Conservation (phyloP, 164 flowering plant species). For the Stephania cephalantha region DNA sequence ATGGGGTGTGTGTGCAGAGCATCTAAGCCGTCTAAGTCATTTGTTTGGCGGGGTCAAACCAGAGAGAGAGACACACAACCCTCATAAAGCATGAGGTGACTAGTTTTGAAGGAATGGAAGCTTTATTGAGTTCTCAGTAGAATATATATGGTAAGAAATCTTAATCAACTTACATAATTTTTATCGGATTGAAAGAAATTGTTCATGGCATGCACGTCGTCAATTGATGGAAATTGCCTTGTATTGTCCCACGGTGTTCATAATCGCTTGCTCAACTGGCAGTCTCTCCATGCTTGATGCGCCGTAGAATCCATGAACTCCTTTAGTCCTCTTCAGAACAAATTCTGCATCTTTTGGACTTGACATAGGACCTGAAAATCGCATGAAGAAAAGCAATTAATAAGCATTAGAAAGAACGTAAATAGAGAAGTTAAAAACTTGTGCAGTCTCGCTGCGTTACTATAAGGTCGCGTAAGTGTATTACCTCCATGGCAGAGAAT, state of each 20-base stretch:
- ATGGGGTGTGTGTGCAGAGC: too few relatives aligned
- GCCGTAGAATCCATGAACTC: conserved; percentile 95
- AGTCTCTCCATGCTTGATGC: conserved; percentile 97
- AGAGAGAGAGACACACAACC: too few relatives aligned
- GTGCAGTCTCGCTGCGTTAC: too few relatives aligned
- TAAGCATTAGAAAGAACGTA: background rate
- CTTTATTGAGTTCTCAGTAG: background rate
- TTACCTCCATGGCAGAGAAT: conserved; percentile 98
- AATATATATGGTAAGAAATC: background rate
- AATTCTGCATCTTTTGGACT: conserved; percentile 80
- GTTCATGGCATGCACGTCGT: conserved; percentile 21
- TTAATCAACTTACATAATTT: background rate
- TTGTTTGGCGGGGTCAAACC: too few relatives aligned
- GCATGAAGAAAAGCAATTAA: background rate
- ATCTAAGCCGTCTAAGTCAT: too few relatives aligned
- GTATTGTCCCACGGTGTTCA: conserved; percentile 61
- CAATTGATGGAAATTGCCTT: conserved; percentile 55
- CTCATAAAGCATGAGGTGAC: too few relatives aligned
- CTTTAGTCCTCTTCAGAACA: conserved; percentile 58
- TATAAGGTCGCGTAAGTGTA: background rate
- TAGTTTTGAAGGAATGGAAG: background rate
- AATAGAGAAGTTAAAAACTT: too few relatives aligned
- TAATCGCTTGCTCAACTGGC: conserved; percentile 91
- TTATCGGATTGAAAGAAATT: background rate
- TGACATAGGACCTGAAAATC: conserved; percentile 84